Evolutionary conservation across 2,329 filamentous ascomycete genomes (phyloP).

Genomic region (Calonectria honghensis): DNA sequence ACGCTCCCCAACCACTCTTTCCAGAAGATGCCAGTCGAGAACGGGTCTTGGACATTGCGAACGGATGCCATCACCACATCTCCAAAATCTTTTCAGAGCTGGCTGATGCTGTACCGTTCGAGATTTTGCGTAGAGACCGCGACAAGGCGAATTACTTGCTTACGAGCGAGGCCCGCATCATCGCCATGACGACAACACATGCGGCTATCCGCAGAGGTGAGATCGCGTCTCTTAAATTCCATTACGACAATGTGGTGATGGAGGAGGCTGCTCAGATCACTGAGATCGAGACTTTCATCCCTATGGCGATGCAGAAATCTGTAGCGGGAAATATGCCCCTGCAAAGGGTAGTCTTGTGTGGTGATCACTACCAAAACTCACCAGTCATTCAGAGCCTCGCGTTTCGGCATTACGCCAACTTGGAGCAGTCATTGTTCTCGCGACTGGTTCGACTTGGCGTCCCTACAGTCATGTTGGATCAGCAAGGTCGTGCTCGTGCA

Average conservation of each 20-base stretch:
- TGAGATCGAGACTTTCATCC: conserved; percentile 97
- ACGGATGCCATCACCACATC: conserved; percentile 92
- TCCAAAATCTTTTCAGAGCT: conserved; percentile 93
- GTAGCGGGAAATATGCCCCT: conserved; percentile 83
- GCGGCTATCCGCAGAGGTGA: conserved; percentile 95
- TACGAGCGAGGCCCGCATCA: conserved; percentile 95
- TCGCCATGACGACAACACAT: conserved; percentile 99
- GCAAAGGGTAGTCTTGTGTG: conserved; percentile 92
- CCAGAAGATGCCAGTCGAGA: conserved; percentile 79
- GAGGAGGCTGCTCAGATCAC: conserved; percentile 99
- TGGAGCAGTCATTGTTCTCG: conserved; percentile 96
- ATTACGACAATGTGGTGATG: conserved; percentile 98
- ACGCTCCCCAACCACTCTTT: conserved; percentile 91
- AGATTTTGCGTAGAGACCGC: conserved; percentile 89
- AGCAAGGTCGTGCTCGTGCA: conserved; percentile 92
- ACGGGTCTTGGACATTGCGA: conserved; percentile 82
- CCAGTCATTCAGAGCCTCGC: conserved; percentile 96
- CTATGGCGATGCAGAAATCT: conserved; percentile 91
- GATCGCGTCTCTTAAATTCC: conserved; percentile 93
- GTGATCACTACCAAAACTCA: conserved; percentile 97
- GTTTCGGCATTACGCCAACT: conserved; percentile 94
- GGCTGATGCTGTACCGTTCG: conserved; percentile 94
- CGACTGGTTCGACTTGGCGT: conserved; percentile 93
- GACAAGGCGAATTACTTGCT: conserved; percentile 98
- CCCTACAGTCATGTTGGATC: conserved; percentile 91